Percentiles rank a stretch among this genome's conserved stretches.
These are phyloP conservation scores for Arthrinium phaeospermum DNA, from an alignment of 2,329 filamentous ascomycete genomes.

Conservation along the genomic window DNA sequence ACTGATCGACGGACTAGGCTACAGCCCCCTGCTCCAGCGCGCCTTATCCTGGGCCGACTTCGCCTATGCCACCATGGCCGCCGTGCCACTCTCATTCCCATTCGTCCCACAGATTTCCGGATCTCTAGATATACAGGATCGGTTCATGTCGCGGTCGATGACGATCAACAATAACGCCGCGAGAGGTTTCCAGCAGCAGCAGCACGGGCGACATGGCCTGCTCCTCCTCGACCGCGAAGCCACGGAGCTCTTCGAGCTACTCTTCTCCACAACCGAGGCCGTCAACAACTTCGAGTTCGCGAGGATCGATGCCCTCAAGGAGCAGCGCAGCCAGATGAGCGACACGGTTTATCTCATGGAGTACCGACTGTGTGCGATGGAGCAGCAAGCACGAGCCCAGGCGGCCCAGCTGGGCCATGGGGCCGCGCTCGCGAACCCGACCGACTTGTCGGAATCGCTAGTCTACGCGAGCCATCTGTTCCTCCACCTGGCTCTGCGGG, in stretches of 20 bases:
- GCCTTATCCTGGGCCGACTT: constrained; percentile 42
- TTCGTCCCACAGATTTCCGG: constrained; percentile 37
- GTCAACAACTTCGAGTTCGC: constrained; percentile 40
- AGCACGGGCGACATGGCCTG: constrained; percentile 27
- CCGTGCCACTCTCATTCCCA: constrained; percentile 37
- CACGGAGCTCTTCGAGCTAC: constrained; percentile 37
- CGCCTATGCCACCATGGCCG: constrained; percentile 39
- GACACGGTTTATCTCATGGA: constrained; percentile 40
- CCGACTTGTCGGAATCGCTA: constrained; percentile 37
- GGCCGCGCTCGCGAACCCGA: constrained; percentile 18
- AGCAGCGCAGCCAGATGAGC: constrained; percentile 37
- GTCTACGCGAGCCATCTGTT: constrained; percentile 39
- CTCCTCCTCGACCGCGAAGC: constrained; percentile 35
- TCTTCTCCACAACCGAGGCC: constrained; percentile 37
- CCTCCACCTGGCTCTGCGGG: constrained; percentile 38
- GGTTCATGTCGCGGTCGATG: constrained; percentile 35
- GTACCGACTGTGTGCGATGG: constrained; percentile 38
- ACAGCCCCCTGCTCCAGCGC: constrained; percentile 38
- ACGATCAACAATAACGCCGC: constrained; percentile 28
- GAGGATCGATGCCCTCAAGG: constrained; percentile 35
- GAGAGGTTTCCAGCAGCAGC: neutral
- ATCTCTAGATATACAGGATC: constrained; percentile 35
- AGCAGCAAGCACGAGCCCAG: constrained; percentile 31
- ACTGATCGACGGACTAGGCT: constrained; percentile 37
- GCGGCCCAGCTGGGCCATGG: constrained; percentile 20